phyloP scores from a whole-genome alignment of 164 flowering plant genomes.

The Euptelea pleiosperma region DNA sequence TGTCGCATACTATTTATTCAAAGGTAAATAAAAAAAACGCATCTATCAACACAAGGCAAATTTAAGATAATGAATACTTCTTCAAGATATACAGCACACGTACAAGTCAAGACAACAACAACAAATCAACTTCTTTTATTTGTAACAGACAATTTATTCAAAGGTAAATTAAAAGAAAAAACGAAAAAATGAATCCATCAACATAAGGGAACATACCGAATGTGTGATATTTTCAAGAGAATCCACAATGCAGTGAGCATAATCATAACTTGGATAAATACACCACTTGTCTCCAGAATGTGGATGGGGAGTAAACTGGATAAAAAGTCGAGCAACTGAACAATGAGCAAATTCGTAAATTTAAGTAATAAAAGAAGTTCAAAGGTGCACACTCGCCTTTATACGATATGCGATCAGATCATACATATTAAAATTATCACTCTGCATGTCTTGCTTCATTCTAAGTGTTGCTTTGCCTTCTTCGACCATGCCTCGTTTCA shows the following conservation, averaged over 20 bases:
- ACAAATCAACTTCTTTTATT: neutral
- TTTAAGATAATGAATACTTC: too few species aligned
- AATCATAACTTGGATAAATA: slow-evolving; percentile 97
- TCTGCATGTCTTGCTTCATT: slow-evolving; percentile 99
- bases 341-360: neutral
- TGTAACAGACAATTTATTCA: too few species aligned
- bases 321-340: slow-evolving; percentile 11
- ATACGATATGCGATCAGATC: slow-evolving; percentile 98
- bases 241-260: slow-evolving; percentile 95
- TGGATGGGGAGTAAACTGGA: slow-evolving; percentile 93
- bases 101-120: too few species aligned
- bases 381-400: slow-evolving; percentile 52
- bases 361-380: slow-evolving; percentile 3
- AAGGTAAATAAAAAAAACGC: too few species aligned
- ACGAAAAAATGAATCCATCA: neutral
- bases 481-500: slow-evolving; percentile 79
- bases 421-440: slow-evolving; percentile 93
- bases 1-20: too few species aligned
- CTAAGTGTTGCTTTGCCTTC: slow-evolving; percentile 96
- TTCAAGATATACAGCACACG: too few species aligned
- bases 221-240: slow-evolving; percentile 95
- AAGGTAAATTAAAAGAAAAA: too few species aligned
- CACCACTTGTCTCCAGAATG: slow-evolving; percentile 99
- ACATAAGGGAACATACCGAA: slow-evolving; percentile 53
- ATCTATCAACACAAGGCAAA: too few species aligned